A percentile compares a stretch with the other conserved stretches of the same genome.
phyloP scores from a whole-genome alignment of 2,329 filamentous ascomycete species.

The Penicillium thymicola region DNA sequence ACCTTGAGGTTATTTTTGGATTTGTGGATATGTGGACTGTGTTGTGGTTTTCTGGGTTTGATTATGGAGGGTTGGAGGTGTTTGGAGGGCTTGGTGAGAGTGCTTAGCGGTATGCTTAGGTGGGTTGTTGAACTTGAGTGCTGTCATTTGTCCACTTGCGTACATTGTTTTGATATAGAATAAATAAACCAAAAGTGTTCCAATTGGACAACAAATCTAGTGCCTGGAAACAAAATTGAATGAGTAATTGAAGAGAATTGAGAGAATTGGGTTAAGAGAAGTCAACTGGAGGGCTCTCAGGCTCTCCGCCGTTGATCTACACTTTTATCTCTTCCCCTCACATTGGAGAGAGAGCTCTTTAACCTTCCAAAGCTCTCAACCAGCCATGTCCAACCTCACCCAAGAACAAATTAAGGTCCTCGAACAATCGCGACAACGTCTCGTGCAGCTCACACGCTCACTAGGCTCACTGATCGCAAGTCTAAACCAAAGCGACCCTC shows the following conservation, averaged over 20 bases:
- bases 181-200: background rate
- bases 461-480: constrained; percentile 62
- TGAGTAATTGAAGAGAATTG: background rate
- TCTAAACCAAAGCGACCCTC: constrained; percentile 60
- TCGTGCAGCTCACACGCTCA: constrained; percentile 66
- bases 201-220: too few relatives aligned
- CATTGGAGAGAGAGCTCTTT: background rate
- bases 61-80: background rate
- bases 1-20: constrained; percentile 16
- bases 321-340: constrained; percentile 3
- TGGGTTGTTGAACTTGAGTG: background rate
- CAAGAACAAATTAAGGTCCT: constrained; percentile 57
- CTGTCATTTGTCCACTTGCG: background rate
- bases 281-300: background rate
- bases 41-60: background rate
- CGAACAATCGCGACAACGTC: constrained; percentile 66
- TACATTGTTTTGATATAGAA: background rate
- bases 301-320: background rate
- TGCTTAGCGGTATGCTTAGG: background rate
- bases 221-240: too few relatives aligned
- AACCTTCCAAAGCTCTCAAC: background rate
- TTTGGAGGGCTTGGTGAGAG: background rate
- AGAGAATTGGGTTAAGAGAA: background rate
- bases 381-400: constrained; percentile 37
- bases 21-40: background rate